A percentile compares a stretch with the other conserved stretches of the same genome.
phyloP scores from a whole-genome alignment of 371 early-diverging fungal genomes.

The Apophysomyces ossiformis region DNA sequence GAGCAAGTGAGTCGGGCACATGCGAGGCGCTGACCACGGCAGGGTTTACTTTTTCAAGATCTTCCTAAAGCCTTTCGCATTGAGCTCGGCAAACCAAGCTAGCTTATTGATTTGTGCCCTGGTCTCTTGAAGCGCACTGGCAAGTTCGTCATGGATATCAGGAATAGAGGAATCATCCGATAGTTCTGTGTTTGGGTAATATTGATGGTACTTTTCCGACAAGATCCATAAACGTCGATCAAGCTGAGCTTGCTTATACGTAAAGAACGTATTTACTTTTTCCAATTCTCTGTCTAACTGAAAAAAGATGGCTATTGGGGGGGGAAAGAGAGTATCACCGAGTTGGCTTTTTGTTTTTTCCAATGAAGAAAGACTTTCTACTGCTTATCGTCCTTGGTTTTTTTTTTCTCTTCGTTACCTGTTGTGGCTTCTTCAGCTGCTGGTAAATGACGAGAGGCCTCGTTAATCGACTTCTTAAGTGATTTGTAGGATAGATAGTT shows the following conservation, averaged over 20 bases:
- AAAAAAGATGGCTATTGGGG: slow-evolving; percentile 60
- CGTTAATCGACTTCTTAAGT: slow-evolving; percentile 69
- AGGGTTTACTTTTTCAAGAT: slow-evolving; percentile 73
- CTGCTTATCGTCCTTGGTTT: no score
- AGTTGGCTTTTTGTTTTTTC: not conserved
- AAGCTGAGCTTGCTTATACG: slow-evolving; percentile 61
- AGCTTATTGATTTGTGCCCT: slow-evolving; percentile 62
- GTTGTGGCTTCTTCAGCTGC: slow-evolving; percentile 40
- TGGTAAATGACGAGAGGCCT: slow-evolving; percentile 45
- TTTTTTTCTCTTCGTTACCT: slow-evolving; percentile 28
- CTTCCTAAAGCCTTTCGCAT: slow-evolving; percentile 68
- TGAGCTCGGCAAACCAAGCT: slow-evolving; percentile 69
- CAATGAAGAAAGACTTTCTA: not conserved
- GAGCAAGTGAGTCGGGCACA: slow-evolving; percentile 9
- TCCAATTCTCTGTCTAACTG: slow-evolving; percentile 70
- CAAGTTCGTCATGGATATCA: slow-evolving; percentile 58
- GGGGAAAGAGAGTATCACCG: not conserved
- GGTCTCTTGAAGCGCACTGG: slow-evolving; percentile 63
- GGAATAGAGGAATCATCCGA: slow-evolving; percentile 16
- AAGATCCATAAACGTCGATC: slow-evolving; percentile 68
- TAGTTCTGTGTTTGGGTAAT: slow-evolving; percentile 19
- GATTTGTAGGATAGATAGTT: slow-evolving; percentile 71
- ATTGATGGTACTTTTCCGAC: slow-evolving; percentile 56
- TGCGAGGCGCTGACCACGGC: slow-evolving; percentile 3
- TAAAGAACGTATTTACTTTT: slow-evolving; percentile 69